These are phyloP conservation scores for Corymbia citriodora DNA, from an alignment of 441 rosid genomes.

Conservation along the genomic window DNA sequence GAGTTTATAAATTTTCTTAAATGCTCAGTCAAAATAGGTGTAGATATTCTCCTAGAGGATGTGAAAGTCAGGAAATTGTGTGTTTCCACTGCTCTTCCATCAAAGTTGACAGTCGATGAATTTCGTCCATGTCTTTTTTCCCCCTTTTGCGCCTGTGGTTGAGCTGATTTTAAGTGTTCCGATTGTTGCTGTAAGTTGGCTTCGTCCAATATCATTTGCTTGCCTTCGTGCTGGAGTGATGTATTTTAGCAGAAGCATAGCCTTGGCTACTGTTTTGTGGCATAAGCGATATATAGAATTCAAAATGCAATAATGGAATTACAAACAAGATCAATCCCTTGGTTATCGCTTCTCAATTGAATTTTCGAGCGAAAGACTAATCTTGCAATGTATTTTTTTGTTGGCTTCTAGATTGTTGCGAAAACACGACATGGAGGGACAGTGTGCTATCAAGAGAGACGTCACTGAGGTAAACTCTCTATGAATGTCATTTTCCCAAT, in stretches of 20 bases:
- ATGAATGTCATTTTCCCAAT: background rate
- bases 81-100: background rate
- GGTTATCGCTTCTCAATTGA: background rate
- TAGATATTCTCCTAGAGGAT: background rate
- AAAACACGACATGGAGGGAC: constrained; percentile 38
- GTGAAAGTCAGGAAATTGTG: background rate
- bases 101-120: background rate
- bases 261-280: background rate
- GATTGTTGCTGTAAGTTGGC: background rate
- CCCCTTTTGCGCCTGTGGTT: background rate
- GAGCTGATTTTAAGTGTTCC: background rate
- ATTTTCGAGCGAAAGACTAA: background rate
- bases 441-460: constrained; percentile 53
- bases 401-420: background rate
- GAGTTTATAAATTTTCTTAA: background rate
- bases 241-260: background rate
- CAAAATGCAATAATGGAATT: background rate
- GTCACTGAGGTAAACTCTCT: constrained; percentile 44
- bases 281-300: background rate
- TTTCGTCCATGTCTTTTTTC: background rate
- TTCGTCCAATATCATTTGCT: background rate
- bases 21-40: background rate
- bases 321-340: background rate
- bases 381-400: background rate
- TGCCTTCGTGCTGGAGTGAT: background rate